Evolutionary conservation across 495 filamentous ascomycete species (phyloP), one percentile per base, ranked within the genome.

Genomic region (Entonaema liquescens): DNA sequence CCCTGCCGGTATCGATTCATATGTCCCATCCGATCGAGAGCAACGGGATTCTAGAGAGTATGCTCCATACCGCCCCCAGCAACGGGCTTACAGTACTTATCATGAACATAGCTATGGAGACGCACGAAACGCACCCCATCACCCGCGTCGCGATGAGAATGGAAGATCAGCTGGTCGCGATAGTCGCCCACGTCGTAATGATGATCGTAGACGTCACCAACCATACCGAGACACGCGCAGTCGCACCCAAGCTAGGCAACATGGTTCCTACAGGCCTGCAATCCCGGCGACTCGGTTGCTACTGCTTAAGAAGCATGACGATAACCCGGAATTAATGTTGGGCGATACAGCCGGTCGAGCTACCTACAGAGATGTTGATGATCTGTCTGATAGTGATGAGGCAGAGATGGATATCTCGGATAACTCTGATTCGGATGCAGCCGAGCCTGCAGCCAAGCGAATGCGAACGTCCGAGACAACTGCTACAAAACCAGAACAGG

Each of bases 361-460:
- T 9, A 85, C 78, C 31, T 85, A 82, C 67, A 75, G 79, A 47
- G 67, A 84, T 13, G 62, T 90, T 1, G 85, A 88, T 7, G 85
- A 91, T 7, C 78, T 93, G 17, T 91, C 91, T 26, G 89, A 92
- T 68, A 91, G 89, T 70, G 92, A 93, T 56, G 89, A 91, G 73
- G 82, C 84, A 17, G 87, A 87, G 11, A 93, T 93, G 91, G 92
- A 92, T 42, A 76, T 83, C 26, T 83, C 83, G 12, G 82, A 87
- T 19, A 71, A 80, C 31, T 83, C 81, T 8, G 81, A 87, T 9
- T 83, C 80, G 1, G 83, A 85, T 38, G 58, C 72, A 38, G 80
- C 79, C 13, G 82, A 84, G 29, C 89, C 88, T 44, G 83, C 81
- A 1, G 63, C 80, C 19, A 87, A 87, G 58, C 70, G 82, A n/a